Conservation (phyloP, 371 early-diverging fungal genomes). For the Dinochytrium kinnereticum region DNA sequence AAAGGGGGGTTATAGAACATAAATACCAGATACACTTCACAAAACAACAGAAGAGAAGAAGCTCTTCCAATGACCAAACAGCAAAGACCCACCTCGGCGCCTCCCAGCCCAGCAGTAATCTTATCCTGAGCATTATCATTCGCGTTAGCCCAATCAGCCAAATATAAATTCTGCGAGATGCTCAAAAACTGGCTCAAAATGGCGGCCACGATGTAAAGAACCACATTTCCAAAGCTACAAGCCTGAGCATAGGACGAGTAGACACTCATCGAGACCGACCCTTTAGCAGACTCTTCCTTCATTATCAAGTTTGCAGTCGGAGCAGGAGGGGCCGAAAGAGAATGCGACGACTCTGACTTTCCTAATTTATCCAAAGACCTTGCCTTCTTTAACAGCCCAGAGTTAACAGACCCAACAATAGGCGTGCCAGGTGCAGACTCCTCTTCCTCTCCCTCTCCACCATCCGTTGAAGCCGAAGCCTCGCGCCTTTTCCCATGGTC, state of each 20-base stretch:
- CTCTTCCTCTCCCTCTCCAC: background rate
- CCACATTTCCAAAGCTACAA: constrained; percentile 66
- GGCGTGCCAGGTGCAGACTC: constrained; percentile 17
- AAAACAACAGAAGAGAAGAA: background rate
- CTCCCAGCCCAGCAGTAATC: constrained; percentile 6
- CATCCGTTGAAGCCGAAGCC: constrained; percentile 39
- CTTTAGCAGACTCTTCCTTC: constrained; percentile 79
- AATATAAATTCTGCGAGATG: constrained; percentile 52
- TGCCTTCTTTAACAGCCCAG: constrained; percentile 1
- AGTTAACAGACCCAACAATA: background rate
- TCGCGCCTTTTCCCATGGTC: constrained; percentile 53
- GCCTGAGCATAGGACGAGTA: constrained; percentile 80
- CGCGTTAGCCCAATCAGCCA: constrained; percentile 50
- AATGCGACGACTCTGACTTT: constrained; percentile 16
- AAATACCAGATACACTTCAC: too few species aligned
- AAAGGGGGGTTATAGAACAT: too few species aligned
- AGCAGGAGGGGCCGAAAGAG: constrained; percentile 20
- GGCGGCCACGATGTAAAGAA: constrained; percentile 61
- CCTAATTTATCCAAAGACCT: background rate
- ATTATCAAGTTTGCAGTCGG: constrained; percentile 59
- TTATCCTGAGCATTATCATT: constrained; percentile 38
- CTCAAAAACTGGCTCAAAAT: constrained; percentile 59
- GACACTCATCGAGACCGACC: constrained; percentile 74
- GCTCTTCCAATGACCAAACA: background rate
- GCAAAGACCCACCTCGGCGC: constrained; percentile 15